Evolutionary conservation across 1,139 yeast species (phyloP), one percentile per base, ranked within the genome.

Genomic region (Suhomyces bolitotheri): DNA sequence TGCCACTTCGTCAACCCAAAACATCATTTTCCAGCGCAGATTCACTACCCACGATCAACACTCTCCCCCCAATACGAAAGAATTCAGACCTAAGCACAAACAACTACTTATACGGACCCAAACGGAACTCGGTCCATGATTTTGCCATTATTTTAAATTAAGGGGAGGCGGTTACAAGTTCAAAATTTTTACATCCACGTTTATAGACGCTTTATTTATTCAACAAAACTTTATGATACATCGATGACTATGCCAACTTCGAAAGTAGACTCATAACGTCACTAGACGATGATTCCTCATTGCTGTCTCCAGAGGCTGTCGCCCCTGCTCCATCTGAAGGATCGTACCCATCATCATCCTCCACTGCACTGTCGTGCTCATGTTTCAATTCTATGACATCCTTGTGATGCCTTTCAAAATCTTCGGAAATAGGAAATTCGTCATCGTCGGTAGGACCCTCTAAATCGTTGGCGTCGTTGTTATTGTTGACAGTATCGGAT

Each of bases 201-300:
- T 26, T 31, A 31, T 31, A 23, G 26, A 22, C 19, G 12, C n/a
- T 31, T 31, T 21, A 22, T 22, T 31, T 31, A 24, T 11, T 15
- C 31, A 32, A 20, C 21, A 20, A 20, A 19, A 16, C 5, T 21
- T 28, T 28, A 28, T 27, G 20, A 25, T 26, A 29, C 22, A 31
- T 17, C 17, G 8, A 12, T 16, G 7, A 13, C 29, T 34, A 62
- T 13, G 60, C 58, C 33, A 66, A 51, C 42, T 66, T 66, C 2
- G 70, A 61, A 39, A 66, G 53, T 25, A 66, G 44, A 43, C 64
- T 63, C 54, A 65, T 55, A 4, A 62, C 65, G 39, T 58, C 49
- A 38, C 45, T 37, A 24, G 52, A 41, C 28, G 54, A 26, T 8
- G 43, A 27, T 35, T 41, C 40, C 24, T 17, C 20, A 44, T 34